A percentile compares a stretch with the other conserved stretches of the same genome.
These are phyloP conservation scores for Scenedesmus sp. DNA, from an alignment of 163 green algal species.

Conservation along the genomic window DNA sequence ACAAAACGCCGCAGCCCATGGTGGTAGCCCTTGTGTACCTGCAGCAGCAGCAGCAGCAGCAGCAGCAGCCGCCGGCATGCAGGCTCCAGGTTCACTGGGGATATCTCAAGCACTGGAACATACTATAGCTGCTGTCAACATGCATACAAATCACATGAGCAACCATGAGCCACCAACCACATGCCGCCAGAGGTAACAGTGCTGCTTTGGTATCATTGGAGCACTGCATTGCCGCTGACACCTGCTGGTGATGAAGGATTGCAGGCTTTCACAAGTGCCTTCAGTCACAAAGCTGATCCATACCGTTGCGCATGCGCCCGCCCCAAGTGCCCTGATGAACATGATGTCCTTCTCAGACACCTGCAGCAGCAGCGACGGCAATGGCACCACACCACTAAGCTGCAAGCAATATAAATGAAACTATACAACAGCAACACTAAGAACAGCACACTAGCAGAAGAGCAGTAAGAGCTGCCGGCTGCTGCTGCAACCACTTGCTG, in stretches of 20 bases:
- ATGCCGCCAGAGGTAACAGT: too few relatives aligned
- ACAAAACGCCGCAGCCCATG: slow-evolving; percentile 82
- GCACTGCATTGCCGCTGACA: too few relatives aligned
- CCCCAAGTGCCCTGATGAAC: slow-evolving; percentile 81
- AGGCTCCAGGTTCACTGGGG: background rate
- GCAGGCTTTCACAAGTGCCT: too few relatives aligned
- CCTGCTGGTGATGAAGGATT: background rate
- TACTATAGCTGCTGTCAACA: too few relatives aligned
- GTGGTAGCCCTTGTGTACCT: slow-evolving; percentile 91
- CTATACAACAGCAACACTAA: too few relatives aligned
- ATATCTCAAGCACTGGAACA: background rate
- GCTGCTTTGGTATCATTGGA: too few relatives aligned
- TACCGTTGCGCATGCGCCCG: slow-evolving; percentile 72
- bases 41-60: slow-evolving; percentile 36
- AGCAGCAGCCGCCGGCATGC: background rate
- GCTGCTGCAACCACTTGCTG: background rate
- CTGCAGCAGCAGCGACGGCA: slow-evolving; percentile 59
- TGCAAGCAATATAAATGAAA: too few relatives aligned
- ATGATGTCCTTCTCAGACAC: slow-evolving; percentile 87
- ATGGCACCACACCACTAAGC: background rate
- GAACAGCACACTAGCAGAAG: too few relatives aligned
- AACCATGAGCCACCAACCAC: too few relatives aligned
- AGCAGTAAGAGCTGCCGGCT: background rate
- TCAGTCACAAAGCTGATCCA: too few relatives aligned
- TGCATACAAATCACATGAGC: too few relatives aligned